Base-by-base conservation (phyloP, 768 basidiomycete species). In the Hericium rajendrae region DNA sequence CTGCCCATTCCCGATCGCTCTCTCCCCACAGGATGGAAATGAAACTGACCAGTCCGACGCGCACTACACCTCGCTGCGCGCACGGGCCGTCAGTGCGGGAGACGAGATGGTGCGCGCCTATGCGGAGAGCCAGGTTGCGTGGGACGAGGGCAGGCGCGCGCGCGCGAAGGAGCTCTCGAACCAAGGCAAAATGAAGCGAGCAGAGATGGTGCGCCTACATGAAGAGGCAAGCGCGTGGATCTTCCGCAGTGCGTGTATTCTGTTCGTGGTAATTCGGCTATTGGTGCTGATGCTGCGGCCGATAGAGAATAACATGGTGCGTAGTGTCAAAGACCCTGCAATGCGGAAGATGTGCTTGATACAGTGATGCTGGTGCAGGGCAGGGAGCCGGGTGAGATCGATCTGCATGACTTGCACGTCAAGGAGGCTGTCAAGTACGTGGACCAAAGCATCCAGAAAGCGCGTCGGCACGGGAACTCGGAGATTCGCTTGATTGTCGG, bases 371-470 rank as follows among this genome's bases (percentile, higher is more conserved):
- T 50, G 40, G 2, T 32, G 46, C 65, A 85, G 81, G 83, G 88
- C 59, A 84, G 85, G 53, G 70, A 79, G 57, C 78, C 78, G 0
- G 88, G 86, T 1, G 88, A 93, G 68, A 73, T 97, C 48, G 91
- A 97, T 70, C 72, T 97, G 22, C 94, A 97, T 66, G 94, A 92
- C 1, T 73, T 98, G 3, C 95, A 91, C 69, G 94, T 95, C 59
- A 92, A 91, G 66, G 95, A 98, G 71, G 91, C 94, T 20, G 82
- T 95, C 51, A 74, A 78, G 46, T 78, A 78, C 54, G 84, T 82
- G 1, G 94, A 97, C 61, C 64, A 69, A 22, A 85, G 87, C 12
- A 79, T 97, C 26, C 72, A 81, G 65, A 72, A 79, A 38, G 91
- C 89, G 13, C 85, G 84, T 56, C 70, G 67, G 32, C 71, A 77